Conservation (phyloP, 1,284 basidiomycete genomes). For the Apiotrichum veenhuisii region DNA sequence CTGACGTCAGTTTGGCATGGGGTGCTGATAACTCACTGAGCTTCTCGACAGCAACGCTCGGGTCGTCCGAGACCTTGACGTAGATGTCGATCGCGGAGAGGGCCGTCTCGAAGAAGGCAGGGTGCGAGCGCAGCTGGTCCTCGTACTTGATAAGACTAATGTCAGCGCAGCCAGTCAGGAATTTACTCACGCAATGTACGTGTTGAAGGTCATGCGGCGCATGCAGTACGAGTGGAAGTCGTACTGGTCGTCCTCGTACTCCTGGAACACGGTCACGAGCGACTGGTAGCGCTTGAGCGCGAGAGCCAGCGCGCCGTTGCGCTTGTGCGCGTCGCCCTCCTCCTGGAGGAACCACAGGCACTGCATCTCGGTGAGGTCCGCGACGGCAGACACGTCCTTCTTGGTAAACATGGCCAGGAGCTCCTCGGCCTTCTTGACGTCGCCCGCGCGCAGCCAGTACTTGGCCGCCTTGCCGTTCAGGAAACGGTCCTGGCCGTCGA, state of each 20-base stretch:
- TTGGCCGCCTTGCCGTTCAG: conserved; percentile 93
- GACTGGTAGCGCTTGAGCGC: conserved; percentile 84
- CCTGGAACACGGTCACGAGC: conserved; percentile 71
- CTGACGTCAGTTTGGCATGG: background rate
- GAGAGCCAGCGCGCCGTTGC: conserved; percentile 65
- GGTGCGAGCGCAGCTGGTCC: conserved; percentile 70
- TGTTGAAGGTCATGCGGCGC: conserved; percentile 80
- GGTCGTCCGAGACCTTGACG: conserved; percentile 68
- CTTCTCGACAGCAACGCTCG: conserved; percentile 55
- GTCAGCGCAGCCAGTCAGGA: conserved; percentile 1
- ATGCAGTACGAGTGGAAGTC: conserved; percentile 97
- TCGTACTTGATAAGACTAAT: conserved; percentile 77
- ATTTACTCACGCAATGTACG: conserved; percentile 68
- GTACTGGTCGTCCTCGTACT: conserved; percentile 92
- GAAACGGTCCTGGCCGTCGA: conserved; percentile 95
- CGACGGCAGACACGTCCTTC: conserved; percentile 70
- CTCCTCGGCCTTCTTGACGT: conserved; percentile 68
- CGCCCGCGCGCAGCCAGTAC: conserved; percentile 77
- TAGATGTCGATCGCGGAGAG: conserved; percentile 73
- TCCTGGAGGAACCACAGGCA: conserved; percentile 83
- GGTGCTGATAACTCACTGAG: conserved; percentile 23
- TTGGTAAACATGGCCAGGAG: conserved; percentile 84
- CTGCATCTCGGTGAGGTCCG: conserved; percentile 95
- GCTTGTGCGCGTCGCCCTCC: conserved; percentile 68
- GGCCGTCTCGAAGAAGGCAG: conserved; percentile 71